These are phyloP conservation scores for Wickerhamiella occidentalis DNA, from an alignment of 805 yeast species.

Conservation along the genomic window DNA sequence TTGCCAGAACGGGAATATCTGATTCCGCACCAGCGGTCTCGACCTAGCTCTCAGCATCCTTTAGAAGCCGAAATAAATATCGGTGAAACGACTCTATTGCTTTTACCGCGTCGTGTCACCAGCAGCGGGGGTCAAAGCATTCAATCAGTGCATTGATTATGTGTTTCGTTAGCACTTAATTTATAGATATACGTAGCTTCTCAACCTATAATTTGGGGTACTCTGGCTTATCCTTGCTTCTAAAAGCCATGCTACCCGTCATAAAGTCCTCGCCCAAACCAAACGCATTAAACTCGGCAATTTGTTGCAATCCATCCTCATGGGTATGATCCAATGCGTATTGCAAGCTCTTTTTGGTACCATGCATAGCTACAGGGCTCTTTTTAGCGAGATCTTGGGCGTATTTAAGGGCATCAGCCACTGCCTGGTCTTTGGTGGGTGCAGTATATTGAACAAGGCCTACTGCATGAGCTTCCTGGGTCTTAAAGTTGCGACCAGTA, in stretches of 20 bases:
- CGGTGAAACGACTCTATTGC: not conserved
- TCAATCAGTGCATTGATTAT: too few species aligned
- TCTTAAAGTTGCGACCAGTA: constrained; percentile 46
- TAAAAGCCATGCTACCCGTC: constrained; percentile 25
- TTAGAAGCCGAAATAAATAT: not conserved
- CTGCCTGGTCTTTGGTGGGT: constrained; percentile 38
- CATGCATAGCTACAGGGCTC: constrained; percentile 49
- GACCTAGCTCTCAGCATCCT: not conserved
- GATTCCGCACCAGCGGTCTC: not conserved
- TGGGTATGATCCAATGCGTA: constrained; percentile 30
- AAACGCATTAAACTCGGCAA: constrained; percentile 42
- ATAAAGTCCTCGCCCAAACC: constrained; percentile 27
- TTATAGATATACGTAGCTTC: too few species aligned
- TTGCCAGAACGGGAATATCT: not conserved
- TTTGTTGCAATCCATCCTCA: constrained; percentile 39
- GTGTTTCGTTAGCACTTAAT: too few species aligned
- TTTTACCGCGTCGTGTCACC: constrained; percentile 1
- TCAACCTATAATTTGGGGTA: constrained; percentile 22
- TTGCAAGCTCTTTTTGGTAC: constrained; percentile 48
- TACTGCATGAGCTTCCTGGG: constrained; percentile 41
- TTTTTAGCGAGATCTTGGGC: constrained; percentile 38
- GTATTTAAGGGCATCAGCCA: constrained; percentile 37
- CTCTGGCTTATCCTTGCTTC: constrained; percentile 23
- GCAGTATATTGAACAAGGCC: constrained; percentile 42
- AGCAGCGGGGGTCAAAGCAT: not conserved